These are phyloP conservation scores for Anthracocystis walkeri DNA, from an alignment of 1,284 basidiomycete genomes.

Conservation along the genomic window DNA sequence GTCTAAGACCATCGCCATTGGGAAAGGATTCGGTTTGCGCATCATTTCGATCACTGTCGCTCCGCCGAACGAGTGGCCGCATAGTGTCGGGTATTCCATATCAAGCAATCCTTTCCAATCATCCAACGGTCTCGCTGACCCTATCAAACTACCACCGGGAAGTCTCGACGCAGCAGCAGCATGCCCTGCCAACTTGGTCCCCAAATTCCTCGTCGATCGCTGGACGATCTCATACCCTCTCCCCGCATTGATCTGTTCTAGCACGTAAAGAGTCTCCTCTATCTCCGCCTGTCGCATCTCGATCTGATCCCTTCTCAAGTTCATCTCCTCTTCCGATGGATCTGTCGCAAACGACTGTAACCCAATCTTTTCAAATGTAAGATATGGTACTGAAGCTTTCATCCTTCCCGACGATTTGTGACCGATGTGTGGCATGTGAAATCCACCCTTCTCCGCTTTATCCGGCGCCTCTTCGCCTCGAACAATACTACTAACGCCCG, in stretches of 20 bases:
- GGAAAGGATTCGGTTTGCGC: conserved; percentile 38
- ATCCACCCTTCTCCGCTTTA: conserved; percentile 5
- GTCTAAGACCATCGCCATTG: conserved; percentile 55
- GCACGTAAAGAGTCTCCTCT: conserved; percentile 68
- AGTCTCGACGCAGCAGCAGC: not conserved
- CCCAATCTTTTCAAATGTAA: conserved; percentile 69
- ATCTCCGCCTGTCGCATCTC: conserved; percentile 72
- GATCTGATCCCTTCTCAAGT: conserved; percentile 72
- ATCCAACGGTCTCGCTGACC: conserved; percentile 21
- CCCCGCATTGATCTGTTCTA: conserved; percentile 67
- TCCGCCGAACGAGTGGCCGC: conserved; percentile 68
- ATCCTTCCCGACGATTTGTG: conserved; percentile 21
- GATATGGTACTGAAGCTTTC: conserved; percentile 54
- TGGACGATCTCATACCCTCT: conserved; percentile 55
- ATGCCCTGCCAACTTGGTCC: conserved; percentile 45
- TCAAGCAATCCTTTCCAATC: conserved; percentile 61
- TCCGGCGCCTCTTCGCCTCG: conserved; percentile 39
- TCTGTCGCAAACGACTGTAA: conserved; percentile 62
- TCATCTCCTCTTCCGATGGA: conserved; percentile 69
- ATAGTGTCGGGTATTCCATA: conserved; percentile 40
- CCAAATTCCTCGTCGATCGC: conserved; percentile 52
- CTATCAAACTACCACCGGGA: conserved; percentile 15
- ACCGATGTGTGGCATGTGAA: conserved; percentile 14
- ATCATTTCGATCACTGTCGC: conserved; percentile 58
- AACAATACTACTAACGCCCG: conserved; percentile 71